These are phyloP conservation scores for Butyriboletus loyo DNA, from an alignment of 768 basidiomycete species.

Conservation along the genomic window DNA sequence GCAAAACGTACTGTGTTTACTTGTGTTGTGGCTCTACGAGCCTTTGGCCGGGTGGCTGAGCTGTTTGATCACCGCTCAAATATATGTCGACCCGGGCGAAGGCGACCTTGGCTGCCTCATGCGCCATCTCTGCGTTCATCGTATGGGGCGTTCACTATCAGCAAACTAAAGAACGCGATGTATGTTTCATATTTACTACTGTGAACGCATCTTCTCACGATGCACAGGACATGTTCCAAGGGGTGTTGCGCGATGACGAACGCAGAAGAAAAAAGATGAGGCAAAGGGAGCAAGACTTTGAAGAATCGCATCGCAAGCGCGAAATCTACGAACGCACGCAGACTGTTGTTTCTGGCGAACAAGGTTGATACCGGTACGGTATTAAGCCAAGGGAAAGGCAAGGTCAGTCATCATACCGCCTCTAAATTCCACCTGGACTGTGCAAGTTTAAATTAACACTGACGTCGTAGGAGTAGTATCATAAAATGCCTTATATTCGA, in stretches of 20 bases:
- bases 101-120: slow-evolving; percentile 65
- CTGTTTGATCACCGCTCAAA: not conserved
- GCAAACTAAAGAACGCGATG: slow-evolving; percentile 80
- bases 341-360: slow-evolving; percentile 22
- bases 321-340: slow-evolving; percentile 63
- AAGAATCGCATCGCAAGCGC: slow-evolving; percentile 60
- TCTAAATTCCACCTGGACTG: too few relatives aligned
- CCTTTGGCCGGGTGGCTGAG: slow-evolving; percentile 17
- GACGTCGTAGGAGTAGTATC: not conserved
- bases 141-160: slow-evolving; percentile 91
- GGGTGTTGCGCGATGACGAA: slow-evolving; percentile 86
- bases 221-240: slow-evolving; percentile 82
- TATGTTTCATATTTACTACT: slow-evolving; percentile 26
- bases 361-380: not conserved
- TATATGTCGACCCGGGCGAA: slow-evolving; percentile 77
- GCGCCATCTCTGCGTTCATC: slow-evolving; percentile 60
- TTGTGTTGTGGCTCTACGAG: slow-evolving; percentile 30
- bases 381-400: not conserved
- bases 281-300: slow-evolving; percentile 59
- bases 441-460: not conserved
- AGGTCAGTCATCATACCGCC: slow-evolving; percentile 2
- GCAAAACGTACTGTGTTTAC: slow-evolving; percentile 36
- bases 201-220: slow-evolving; percentile 7
- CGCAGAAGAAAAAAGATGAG: slow-evolving; percentile 69
- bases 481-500: not conserved